A percentile compares a stretch with the other conserved stretches of the same genome.
Conservation (phyloP, 1,284 basidiomycete species). For the Chondrostereum purpureum region DNA sequence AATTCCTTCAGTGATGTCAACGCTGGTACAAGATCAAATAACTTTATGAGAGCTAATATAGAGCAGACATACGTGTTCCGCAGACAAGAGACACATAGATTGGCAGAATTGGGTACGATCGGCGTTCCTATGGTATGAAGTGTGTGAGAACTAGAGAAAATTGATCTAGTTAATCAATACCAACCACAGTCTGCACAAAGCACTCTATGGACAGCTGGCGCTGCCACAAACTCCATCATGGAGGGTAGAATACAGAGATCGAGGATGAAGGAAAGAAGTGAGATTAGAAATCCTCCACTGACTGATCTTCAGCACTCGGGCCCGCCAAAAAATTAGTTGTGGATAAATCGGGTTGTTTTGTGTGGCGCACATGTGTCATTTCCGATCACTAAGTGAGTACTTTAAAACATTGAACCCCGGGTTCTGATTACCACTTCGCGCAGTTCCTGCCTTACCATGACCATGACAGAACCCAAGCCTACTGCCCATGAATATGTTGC, state of each 20-base stretch:
- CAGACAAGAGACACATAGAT: conserved; percentile 90
- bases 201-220: conserved; percentile 67
- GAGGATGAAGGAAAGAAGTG: too few species aligned
- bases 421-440: too few species aligned
- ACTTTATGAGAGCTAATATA: background rate
- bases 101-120: conserved; percentile 93
- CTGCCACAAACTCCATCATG: conserved; percentile 68
- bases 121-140: conserved; percentile 62
- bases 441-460: too few species aligned
- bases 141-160: conserved; percentile 5
- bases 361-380: too few species aligned
- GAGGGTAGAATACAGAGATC: too few species aligned
- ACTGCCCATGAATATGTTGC: background rate
- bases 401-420: too few species aligned
- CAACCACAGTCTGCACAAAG: conserved; percentile 80
- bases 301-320: too few species aligned
- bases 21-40: too few species aligned
- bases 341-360: too few species aligned
- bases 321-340: too few species aligned
- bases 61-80: conserved; percentile 64
- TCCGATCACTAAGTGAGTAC: too few species aligned
- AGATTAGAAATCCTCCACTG: too few species aligned
- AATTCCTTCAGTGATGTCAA: conserved; percentile 97
- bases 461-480: background rate
- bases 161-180: conserved; percentile 13